A percentile compares a stretch with the other conserved stretches of the same genome.
These are phyloP conservation scores for Fusarium pseudograminearum DNA, from an alignment of 2,329 filamentous ascomycete species.

Conservation along the genomic window DNA sequence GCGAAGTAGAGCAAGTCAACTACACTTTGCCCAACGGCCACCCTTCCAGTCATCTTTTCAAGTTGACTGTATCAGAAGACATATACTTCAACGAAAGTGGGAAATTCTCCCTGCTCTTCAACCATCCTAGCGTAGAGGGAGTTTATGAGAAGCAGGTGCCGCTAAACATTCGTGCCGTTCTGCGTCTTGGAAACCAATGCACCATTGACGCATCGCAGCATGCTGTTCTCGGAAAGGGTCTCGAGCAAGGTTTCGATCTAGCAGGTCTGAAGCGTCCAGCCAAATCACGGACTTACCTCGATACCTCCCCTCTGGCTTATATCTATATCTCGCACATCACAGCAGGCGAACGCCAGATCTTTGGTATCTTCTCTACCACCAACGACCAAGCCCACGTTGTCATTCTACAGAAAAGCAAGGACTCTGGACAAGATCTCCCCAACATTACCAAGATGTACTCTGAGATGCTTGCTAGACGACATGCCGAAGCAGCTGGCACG, in stretches of 20 bases:
- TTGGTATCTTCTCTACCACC: conserved; percentile 89
- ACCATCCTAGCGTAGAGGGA: conserved; percentile 93
- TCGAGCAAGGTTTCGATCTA: conserved; percentile 95
- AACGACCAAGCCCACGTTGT: conserved; percentile 85
- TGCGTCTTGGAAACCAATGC: conserved; percentile 90
- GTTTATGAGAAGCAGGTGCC: conserved; percentile 97
- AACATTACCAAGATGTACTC: conserved; percentile 91
- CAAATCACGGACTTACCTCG: conserved; percentile 78
- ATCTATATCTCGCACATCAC: conserved; percentile 94
- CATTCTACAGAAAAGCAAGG: conserved; percentile 85
- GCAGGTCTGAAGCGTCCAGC: conserved; percentile 75
- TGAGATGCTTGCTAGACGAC: conserved; percentile 76
- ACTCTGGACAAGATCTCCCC: conserved; percentile 83
- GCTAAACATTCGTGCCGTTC: conserved; percentile 84
- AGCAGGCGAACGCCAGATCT: conserved; percentile 90
- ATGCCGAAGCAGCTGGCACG: conserved; percentile 74
- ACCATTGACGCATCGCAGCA: conserved; percentile 92
- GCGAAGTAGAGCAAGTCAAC: conserved; percentile 91
- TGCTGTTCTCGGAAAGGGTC: conserved; percentile 89
- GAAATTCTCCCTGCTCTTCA: conserved; percentile 85
- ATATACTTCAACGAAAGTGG: conserved; percentile 86
- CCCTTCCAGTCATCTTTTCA: conserved; percentile 93
- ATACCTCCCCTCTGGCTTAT: conserved; percentile 80
- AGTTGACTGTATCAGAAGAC: conserved; percentile 89
- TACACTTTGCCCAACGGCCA: conserved; percentile 96